Percentiles rank a stretch among this genome's conserved stretches.
Conservation (phyloP, 1,284 basidiomycete species). For the Mycocalia duriaeana region DNA sequence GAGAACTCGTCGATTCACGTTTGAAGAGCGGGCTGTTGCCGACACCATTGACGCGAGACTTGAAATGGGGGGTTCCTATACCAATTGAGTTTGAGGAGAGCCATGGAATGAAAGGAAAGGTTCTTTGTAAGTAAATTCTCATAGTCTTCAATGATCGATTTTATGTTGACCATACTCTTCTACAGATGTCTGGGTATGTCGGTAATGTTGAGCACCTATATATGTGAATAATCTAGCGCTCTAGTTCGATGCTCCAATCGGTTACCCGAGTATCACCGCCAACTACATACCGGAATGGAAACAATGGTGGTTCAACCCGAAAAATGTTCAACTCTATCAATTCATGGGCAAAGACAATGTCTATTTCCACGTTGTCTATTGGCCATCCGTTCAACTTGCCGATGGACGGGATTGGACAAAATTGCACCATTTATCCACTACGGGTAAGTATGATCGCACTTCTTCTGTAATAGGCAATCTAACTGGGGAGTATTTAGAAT, state of each 20-base stretch:
- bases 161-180: constrained; percentile 8
- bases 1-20: constrained; percentile 87
- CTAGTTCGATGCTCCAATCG: constrained; percentile 96
- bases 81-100: constrained; percentile 72
- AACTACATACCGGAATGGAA: constrained; percentile 94
- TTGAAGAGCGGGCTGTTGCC: constrained; percentile 85
- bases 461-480: not conserved
- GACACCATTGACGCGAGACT: constrained; percentile 89
- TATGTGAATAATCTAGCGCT: not conserved
- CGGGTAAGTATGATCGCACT: constrained; percentile 49
- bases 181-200: constrained; percentile 77
- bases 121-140: constrained; percentile 72
- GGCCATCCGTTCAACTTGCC: constrained; percentile 86
- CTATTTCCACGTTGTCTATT: constrained; percentile 98
- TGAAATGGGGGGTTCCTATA: constrained; percentile 96
- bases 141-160: constrained; percentile 4
- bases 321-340: constrained; percentile 91
- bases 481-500: constrained; percentile 53
- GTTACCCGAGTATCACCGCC: constrained; percentile 96
- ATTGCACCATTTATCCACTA: constrained; percentile 92
- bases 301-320: constrained; percentile 95
- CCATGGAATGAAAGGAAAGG: constrained; percentile 88
- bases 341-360: constrained; percentile 99
- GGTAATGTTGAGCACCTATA: not conserved
- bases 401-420: constrained; percentile 92